A percentile compares a stretch with the other conserved stretches of the same genome.
phyloP scores from a whole-genome alignment of 1,284 basidiomycete species.

The Ustilago bromivora region DNA sequence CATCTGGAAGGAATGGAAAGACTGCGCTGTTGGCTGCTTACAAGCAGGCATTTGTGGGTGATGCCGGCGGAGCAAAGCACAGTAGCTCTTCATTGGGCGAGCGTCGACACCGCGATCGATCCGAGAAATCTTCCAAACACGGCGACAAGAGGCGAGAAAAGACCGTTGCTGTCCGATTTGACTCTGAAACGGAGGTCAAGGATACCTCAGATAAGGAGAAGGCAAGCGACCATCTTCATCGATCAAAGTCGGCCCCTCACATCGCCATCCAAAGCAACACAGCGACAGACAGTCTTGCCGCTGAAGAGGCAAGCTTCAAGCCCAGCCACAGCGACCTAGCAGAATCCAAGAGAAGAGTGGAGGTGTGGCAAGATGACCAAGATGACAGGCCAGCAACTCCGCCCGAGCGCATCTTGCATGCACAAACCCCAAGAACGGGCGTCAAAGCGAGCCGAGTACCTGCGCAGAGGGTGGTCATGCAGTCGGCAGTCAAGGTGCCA shows the following conservation, averaged over 20 bases:
- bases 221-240: constrained; percentile 4
- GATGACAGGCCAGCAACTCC: constrained; percentile 17
- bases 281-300: not conserved
- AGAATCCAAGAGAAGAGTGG: not conserved
- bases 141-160: constrained; percentile 38
- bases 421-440: constrained; percentile 27
- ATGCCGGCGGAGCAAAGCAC: constrained; percentile 1
- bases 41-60: constrained; percentile 39
- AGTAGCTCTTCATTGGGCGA: constrained; percentile 10
- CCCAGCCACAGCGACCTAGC: not conserved
- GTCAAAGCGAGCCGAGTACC: constrained; percentile 45
- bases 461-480: constrained; percentile 29
- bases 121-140: constrained; percentile 22
- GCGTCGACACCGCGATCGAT: constrained; percentile 15
- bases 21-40: constrained; percentile 36
- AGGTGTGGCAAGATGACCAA: constrained; percentile 7
- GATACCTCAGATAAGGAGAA: not conserved
- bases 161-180: constrained; percentile 42
- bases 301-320: not conserved
- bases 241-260: constrained; percentile 33
- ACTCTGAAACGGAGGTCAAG: constrained; percentile 3
- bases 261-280: constrained; percentile 19
- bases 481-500: constrained; percentile 30
- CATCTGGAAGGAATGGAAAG: constrained; percentile 38
- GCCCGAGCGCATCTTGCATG: constrained; percentile 16